Evolutionary conservation across 192 early-diverging fungal genomes (phyloP), one percentile per base, ranked within the genome.

Genomic region (Powellomyces hirtus): DNA sequence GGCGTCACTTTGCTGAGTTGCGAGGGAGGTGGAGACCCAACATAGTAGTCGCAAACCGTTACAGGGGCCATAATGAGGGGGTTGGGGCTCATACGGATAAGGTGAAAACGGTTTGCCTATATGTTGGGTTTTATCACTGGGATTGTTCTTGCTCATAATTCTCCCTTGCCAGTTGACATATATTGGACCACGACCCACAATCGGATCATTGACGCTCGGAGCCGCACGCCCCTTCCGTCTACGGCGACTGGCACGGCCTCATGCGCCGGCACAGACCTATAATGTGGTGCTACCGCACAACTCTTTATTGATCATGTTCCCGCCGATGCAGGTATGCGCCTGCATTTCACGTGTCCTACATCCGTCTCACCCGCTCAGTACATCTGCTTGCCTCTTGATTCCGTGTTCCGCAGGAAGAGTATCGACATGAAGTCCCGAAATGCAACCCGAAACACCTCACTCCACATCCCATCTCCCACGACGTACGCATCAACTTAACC

Each of bases 251-350:
- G 56, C 52, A 34, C 38, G 10, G 4, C 45, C 59, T 27, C 18
- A n/a, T 3, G 6, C n/a, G 16, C 60, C 67, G 24, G 20, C 66
- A 35, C 71, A 78, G 36, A 78, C 76, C 1, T 75, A 65, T 46
- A 62, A 81, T 53, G 31, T 84, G 38, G 42, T 75, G 27, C 70
- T 84, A 26, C 75, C 76, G 11, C 82, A 84, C 65, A 77, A 79
- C 38, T 77, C 68, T 16, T 71, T 84, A 13, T 53, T 81, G 22
- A 74, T 84, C 59, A 84, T 84, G 82, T 77, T 80, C 63, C 79
- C 82, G 7, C 79, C 79, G 4, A 66, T 70, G 57, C 77, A 79
- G 55, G 60, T 57, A 55, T 22, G 22, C 22, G 18, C 4, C 18
- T 8, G 40, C 40, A 42, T 18, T 8, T 42, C 40, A 11, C 40